Conservation (phyloP, 2,329 filamentous ascomycete species). For the Arthrobotrys megalospora region DNA sequence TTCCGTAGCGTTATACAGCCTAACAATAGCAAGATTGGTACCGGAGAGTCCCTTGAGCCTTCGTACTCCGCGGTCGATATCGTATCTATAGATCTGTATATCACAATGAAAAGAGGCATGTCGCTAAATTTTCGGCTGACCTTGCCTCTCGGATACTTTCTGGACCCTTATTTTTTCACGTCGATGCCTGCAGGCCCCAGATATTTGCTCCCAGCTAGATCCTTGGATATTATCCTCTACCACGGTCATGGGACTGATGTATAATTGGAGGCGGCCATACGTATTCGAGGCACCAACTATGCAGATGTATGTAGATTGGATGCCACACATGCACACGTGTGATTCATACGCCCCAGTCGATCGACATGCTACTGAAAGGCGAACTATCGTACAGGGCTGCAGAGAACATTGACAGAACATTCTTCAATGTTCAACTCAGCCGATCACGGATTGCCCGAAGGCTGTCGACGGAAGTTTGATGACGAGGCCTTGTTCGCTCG, state of each 20-base stretch:
- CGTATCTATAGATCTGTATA: constrained; percentile 3
- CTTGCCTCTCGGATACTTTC: constrained; percentile 51
- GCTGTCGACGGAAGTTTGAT: constrained; percentile 3
- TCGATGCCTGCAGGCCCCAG: constrained; percentile 43
- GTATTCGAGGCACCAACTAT: constrained; percentile 40
- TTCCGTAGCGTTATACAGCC: constrained; percentile 9
- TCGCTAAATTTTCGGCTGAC: constrained; percentile 37
- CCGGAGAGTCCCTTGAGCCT: constrained; percentile 7
- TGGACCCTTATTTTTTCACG: constrained; percentile 35
- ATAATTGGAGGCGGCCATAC: constrained; percentile 24
- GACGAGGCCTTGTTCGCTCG: constrained; percentile 31
- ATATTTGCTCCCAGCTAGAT: constrained; percentile 22
- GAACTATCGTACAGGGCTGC: constrained; percentile 17
- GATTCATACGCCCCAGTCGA: constrained; percentile 48
- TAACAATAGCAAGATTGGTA: constrained; percentile 56
- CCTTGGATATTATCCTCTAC: constrained; percentile 32
- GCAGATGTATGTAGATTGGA: constrained; percentile 28
- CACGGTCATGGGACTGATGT: constrained; percentile 42
- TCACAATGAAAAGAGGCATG: constrained; percentile 10
- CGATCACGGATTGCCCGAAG: constrained; percentile 36
- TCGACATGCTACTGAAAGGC: constrained; percentile 30
- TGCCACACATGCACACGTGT: constrained; percentile 52
- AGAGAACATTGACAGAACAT: constrained; percentile 47
- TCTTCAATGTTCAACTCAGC: constrained; percentile 42
- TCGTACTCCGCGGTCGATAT: constrained; percentile 55